A percentile compares a stretch with the other conserved stretches of the same genome.
These are phyloP conservation scores for Globisporangium paddicum DNA, from an alignment of 352 stramenopile species.

Conservation along the genomic window DNA sequence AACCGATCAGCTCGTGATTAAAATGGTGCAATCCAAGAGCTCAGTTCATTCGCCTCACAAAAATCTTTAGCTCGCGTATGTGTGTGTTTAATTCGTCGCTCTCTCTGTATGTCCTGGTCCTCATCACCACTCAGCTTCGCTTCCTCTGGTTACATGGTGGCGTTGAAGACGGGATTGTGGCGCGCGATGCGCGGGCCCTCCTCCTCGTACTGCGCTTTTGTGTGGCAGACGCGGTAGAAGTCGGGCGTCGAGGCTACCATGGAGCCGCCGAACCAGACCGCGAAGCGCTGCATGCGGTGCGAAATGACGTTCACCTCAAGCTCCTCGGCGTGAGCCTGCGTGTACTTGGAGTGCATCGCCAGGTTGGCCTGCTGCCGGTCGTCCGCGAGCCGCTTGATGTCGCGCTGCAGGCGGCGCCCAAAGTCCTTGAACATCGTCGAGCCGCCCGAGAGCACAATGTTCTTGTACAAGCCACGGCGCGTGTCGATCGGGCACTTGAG, in stretches of 20 bases:
- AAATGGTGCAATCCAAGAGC: conserved; percentile 1
- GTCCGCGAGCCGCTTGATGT: conserved; percentile 93
- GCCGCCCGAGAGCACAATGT: conserved; percentile 94
- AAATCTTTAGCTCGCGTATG: neutral
- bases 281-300: conserved; percentile 93
- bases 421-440: conserved; percentile 98
- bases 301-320: conserved; percentile 94
- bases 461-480: conserved; percentile 92
- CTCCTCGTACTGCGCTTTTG: conserved; percentile 95
- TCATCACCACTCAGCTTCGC: neutral
- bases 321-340: conserved; percentile 59
- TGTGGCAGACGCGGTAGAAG: conserved; percentile 95
- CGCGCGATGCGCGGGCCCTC: conserved; percentile 93
- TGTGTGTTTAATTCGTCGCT: neutral
- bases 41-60: neutral
- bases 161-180: conserved; percentile 94
- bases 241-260: conserved; percentile 94
- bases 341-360: conserved; percentile 64
- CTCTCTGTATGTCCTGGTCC: neutral
- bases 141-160: conserved; percentile 77
- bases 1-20: neutral
- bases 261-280: conserved; percentile 93
- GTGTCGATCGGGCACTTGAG: conserved; percentile 95
- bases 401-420: conserved; percentile 88
- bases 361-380: conserved; percentile 88